Evolutionary conservation across 176 grass and related monocot genomes (phyloP), one percentile per base, ranked within the genome.

Genomic region (Oropetium thomaeum): DNA sequence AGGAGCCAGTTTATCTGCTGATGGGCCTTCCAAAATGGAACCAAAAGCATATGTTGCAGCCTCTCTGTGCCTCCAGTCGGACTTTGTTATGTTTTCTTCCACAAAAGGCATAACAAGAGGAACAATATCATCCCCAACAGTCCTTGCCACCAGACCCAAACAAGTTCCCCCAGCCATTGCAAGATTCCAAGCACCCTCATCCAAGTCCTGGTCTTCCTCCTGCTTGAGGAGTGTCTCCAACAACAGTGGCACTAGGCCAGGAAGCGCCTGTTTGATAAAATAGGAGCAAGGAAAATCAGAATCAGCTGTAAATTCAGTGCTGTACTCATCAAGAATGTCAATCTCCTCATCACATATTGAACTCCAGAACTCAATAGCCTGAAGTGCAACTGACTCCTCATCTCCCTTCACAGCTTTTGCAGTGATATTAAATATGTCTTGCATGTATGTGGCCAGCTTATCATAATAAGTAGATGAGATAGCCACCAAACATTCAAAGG

Each of bases 111-210:
- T 96, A 11, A 96, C 92, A 37, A 96, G 92, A 74, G 92, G 92
- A 58, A 96, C 92, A 69, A 96, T 89, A 74, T 91, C 92, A 89
- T 96, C 92, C 44, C 92, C 92, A 82, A 96, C 92, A 57, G 88
- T 96, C 62, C 92, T 81, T 4, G 92, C 89, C 29, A 96, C 92
- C 39, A 96, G 68, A 41, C 92, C 92, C 68, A 96, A 89, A 89
- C 92, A 96, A 62, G 92, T 96, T 26, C 92, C 92, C n/a, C 92
- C 92, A 64, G 92, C 92, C 92, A 96, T 96, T 62, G 92, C 88
- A 77, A 96, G 86, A 84, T 96, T 96, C 92, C 92, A 96, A 65
- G 83, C 86, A 73, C 86, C 92, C 76, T 91, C 89, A 89, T 96
- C 92, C 64, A 91, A 85, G 43, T 96, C 92, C 71, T 96, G 89